Percentiles rank a stretch among this genome's conserved stretches.
Conservation (phyloP, 352 stramenopile genomes). For the Pythium sp. region DNA sequence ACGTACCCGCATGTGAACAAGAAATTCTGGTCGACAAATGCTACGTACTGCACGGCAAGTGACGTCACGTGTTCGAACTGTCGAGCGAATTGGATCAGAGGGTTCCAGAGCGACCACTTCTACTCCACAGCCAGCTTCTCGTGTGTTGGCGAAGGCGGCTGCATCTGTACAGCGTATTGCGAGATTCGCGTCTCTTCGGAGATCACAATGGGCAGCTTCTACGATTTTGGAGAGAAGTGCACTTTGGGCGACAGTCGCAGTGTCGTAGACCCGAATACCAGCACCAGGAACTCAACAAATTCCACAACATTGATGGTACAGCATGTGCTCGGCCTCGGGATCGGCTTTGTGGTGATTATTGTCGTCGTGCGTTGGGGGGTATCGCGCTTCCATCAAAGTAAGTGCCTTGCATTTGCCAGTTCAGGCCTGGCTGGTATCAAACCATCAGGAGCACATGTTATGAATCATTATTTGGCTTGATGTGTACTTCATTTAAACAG, state of each 20-base stretch:
- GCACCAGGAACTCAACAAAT: too few species aligned
- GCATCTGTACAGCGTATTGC: constrained; percentile 41
- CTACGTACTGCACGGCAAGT: constrained; percentile 31
- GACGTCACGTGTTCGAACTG: constrained; percentile 30
- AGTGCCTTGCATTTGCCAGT: too few species aligned
- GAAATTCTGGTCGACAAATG: constrained; percentile 32
- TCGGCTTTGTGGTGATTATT: neutral
- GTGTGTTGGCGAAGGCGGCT: constrained; percentile 33
- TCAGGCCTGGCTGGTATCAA: too few species aligned
- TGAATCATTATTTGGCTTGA: too few species aligned
- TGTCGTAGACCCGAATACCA: too few species aligned
- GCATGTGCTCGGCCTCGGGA: neutral
- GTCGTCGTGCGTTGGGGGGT: too few species aligned
- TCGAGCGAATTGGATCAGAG: constrained; percentile 17
- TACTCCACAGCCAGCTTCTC: constrained; percentile 16
- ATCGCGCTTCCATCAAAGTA: too few species aligned
- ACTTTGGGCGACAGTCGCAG: too few species aligned
- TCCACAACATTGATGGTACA: neutral
- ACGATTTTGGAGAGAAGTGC: neutral
- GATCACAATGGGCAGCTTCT: neutral
- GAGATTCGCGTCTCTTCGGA: constrained; percentile 16
- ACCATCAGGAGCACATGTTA: too few species aligned
- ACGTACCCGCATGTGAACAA: constrained; percentile 27
- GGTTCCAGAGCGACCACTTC: constrained; percentile 17
- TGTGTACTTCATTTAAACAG: too few species aligned